Evolutionary conservation across 805 yeast genomes (phyloP).

Genomic region (Yarrowia phangngaensis): DNA sequence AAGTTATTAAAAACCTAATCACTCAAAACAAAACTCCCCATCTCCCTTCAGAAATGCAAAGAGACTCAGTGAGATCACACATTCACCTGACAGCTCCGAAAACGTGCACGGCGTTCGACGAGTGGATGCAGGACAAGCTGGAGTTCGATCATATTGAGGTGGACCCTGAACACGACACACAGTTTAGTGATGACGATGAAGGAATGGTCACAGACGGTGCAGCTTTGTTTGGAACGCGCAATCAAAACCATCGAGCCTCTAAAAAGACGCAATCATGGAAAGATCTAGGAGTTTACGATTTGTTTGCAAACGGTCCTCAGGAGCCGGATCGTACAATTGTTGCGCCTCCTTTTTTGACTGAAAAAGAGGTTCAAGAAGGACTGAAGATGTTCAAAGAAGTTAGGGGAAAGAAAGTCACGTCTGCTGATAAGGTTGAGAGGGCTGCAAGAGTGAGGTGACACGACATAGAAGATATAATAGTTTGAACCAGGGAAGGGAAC

Average conservation of each 20-base stretch:
- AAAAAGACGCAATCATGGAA: conserved; percentile 30
- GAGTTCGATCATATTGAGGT: conserved; percentile 35
- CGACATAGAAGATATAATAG: too few species aligned
- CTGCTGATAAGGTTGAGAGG: too few species aligned
- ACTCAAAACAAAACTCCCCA: background rate
- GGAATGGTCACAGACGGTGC: conserved; percentile 33
- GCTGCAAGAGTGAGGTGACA: too few species aligned
- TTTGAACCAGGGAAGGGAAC: too few species aligned
- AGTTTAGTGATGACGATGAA: conserved; percentile 34
- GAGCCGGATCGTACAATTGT: conserved; percentile 3
- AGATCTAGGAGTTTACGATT: conserved; percentile 31
- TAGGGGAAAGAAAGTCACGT: too few species aligned
- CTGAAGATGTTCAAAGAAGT: conserved; percentile 6
- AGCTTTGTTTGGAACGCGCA: conserved; percentile 30
- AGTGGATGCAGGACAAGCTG: conserved; percentile 37
- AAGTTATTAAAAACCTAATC: background rate
- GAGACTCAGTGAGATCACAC: conserved; percentile 39
- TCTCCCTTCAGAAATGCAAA: conserved; percentile 25
- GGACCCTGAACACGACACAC: conserved; percentile 31
- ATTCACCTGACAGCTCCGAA: conserved; percentile 35
- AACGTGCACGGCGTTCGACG: conserved; percentile 34
- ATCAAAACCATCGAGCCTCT: conserved; percentile 22
- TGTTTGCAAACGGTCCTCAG: conserved; percentile 27
- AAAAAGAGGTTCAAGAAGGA: conserved; percentile 14
- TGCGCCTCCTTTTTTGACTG: conserved; percentile 20